These are phyloP conservation scores for Umbellularia californica DNA, from an alignment of 164 flowering plant genomes.

Conservation along the genomic window DNA sequence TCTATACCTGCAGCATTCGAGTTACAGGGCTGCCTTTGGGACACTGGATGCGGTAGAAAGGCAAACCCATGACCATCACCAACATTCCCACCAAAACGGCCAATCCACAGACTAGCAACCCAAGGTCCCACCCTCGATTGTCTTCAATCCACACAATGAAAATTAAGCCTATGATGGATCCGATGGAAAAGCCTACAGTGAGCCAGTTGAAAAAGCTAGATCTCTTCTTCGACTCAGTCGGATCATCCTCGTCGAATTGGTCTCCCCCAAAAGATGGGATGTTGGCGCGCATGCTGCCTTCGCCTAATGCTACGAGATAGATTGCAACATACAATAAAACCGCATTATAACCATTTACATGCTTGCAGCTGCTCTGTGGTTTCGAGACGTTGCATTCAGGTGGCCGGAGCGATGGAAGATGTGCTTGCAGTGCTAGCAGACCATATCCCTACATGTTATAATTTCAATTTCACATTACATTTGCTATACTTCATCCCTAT, in stretches of 20 bases:
- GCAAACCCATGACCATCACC: constrained; percentile 40
- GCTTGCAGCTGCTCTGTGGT: constrained; percentile 25
- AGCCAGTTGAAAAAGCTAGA: constrained; percentile 68
- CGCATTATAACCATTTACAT: constrained; percentile 34
- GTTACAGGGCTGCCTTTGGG: constrained; percentile 65
- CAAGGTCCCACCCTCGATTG: constrained; percentile 63
- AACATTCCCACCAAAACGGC: constrained; percentile 38
- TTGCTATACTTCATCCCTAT: neutral
- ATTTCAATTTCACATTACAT: neutral
- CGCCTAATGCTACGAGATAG: constrained; percentile 18
- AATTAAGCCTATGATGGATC: constrained; percentile 49
- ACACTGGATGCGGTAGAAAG: constrained; percentile 40
- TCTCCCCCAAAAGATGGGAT: constrained; percentile 9
- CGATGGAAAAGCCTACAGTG: constrained; percentile 47
- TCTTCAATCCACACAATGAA: constrained; percentile 63
- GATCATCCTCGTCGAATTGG: constrained; percentile 10
- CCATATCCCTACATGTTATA: constrained; percentile 41
- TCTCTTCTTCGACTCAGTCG: constrained; percentile 36
- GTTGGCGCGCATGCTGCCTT: constrained; percentile 18
- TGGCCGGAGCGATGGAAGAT: constrained; percentile 36
- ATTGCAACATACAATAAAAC: constrained; percentile 16
- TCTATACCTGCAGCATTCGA: constrained; percentile 44
- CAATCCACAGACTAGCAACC: constrained; percentile 42
- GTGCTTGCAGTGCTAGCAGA: constrained; percentile 39
- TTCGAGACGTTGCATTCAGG: constrained; percentile 25